Base-by-base conservation (phyloP, 441 rosid genomes). In the Adansonia gregorii region DNA sequence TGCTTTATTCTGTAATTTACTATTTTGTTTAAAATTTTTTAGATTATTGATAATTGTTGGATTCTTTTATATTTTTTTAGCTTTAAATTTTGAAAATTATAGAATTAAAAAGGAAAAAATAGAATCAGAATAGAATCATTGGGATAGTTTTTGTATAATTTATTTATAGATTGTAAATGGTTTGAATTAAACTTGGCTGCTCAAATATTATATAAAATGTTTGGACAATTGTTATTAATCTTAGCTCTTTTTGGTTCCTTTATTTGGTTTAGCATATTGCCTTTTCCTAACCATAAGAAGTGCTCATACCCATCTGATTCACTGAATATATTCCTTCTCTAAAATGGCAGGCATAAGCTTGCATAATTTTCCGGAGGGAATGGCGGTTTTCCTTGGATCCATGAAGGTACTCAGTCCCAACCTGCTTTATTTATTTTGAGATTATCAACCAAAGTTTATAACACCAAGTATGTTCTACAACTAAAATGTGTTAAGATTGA, bases 311-410 rank as follows among this genome's bases (percentile, higher is more conserved):
- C 5, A 7, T 71, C 20, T 63, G 67, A 43, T 73, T 64, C 71
- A 80, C 75, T 48, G 39, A 76, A n/a, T 15, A 61, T 79, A 76
- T 72, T 55, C 8, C 27, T n/a, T 24, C 10, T 64, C 66, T 43
- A 76, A 78, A 77, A 45, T 78, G 86, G 17, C 73, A 96, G 99
- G 98, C 77, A 97, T 97, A 90, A 97, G 99, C 89, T 91, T 94
- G 94, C 99, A 97, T 85, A 97, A 97, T 84, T 91, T 97, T 77
- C 99, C 98, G 0, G 99, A 97, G 86, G 98, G 98, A 60, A 97
- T 97, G 98, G 98, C 99, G 0, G 98, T 97, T 75, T 97, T 97
- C 83, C 98, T 97, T 77, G 98, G 98, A 83, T 94, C 99, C 77
- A 84, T 94, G 41, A 97, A 94, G 99, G 99, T 94, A 92, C 97